Evolutionary conservation across 2,329 filamentous ascomycete species (phyloP).

Genomic region (Pestalotiopsis sp.): DNA sequence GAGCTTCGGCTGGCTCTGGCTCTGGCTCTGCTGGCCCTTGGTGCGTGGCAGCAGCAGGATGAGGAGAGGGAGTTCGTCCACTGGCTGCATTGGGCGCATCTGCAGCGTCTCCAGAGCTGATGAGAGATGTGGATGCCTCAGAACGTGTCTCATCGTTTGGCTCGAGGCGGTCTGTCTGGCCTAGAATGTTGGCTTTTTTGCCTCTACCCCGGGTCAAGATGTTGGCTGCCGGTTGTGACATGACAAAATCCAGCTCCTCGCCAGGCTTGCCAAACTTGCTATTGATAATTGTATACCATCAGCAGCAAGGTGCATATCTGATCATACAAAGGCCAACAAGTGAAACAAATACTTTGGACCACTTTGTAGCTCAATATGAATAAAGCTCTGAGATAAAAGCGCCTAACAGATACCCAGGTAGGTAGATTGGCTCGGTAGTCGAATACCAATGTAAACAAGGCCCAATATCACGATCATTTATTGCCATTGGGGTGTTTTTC

Average conservation of each 20-base stretch:
- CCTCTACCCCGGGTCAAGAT: neutral
- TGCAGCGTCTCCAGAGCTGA: neutral
- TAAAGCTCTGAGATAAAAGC: neutral
- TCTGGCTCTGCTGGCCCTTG: neutral
- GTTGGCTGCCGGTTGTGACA: neutral
- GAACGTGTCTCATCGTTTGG: neutral
- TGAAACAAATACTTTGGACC: too few relatives aligned
- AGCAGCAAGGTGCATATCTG: neutral
- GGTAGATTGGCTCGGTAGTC: neutral
- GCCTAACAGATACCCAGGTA: neutral
- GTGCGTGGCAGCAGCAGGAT: neutral
- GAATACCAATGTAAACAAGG: neutral
- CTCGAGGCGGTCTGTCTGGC: neutral
- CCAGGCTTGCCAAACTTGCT: neutral
- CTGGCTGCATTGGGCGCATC: neutral
- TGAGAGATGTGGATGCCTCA: neutral
- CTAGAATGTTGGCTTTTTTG: neutral
- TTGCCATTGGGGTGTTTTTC: neutral
- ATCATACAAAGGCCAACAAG: too few relatives aligned
- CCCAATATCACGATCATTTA: neutral
- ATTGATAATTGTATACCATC: neutral
- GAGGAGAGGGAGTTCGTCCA: neutral
- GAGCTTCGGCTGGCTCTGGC: neutral
- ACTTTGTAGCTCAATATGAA: neutral
- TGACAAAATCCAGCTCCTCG: neutral